phyloP scores from a whole-genome alignment of 2,329 filamentous ascomycete species.

The Kalmusia sp. region DNA sequence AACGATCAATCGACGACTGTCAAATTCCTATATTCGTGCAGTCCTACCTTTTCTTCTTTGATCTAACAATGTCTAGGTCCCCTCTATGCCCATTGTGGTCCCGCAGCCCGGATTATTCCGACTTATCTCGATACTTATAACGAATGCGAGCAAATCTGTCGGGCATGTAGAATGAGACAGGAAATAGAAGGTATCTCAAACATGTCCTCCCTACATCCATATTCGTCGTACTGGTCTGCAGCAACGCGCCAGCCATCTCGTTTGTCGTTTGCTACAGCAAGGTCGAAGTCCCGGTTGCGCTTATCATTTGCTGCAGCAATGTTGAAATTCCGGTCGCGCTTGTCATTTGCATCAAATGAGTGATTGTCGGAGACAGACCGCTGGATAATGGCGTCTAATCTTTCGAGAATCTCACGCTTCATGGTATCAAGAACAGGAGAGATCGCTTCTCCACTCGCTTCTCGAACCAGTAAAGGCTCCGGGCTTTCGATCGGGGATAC shows the following conservation, averaged over 20 bases:
- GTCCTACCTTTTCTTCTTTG: not conserved
- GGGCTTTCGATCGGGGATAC: not conserved
- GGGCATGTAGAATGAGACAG: too few relatives aligned
- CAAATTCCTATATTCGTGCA: not conserved
- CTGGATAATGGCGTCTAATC: not conserved
- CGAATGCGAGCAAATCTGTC: slow-evolving; percentile 1
- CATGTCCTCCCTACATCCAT: not conserved
- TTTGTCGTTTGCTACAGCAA: not conserved
- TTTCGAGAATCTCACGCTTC: slow-evolving; percentile 8
- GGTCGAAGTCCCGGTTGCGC: not conserved
- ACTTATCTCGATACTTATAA: slow-evolving; percentile 16
- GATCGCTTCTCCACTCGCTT: not conserved
- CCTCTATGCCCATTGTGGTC: slow-evolving; percentile 11
- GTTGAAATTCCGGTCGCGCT: not conserved
- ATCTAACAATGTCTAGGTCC: slow-evolving; percentile 10
- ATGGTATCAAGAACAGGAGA: not conserved
- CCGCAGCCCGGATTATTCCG: slow-evolving; percentile 13
- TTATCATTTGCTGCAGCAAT: not conserved
- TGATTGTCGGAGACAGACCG: not conserved
- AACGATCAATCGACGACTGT: slow-evolving; percentile 1
- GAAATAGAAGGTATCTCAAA: too few relatives aligned
- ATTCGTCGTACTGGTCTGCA: not conserved
- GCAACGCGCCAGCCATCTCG: not conserved
- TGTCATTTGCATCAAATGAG: too few relatives aligned
- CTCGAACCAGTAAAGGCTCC: not conserved